Evolutionary conservation across 202 grass and related monocot species (phyloP).

Genomic region (Setaria viridis): DNA sequence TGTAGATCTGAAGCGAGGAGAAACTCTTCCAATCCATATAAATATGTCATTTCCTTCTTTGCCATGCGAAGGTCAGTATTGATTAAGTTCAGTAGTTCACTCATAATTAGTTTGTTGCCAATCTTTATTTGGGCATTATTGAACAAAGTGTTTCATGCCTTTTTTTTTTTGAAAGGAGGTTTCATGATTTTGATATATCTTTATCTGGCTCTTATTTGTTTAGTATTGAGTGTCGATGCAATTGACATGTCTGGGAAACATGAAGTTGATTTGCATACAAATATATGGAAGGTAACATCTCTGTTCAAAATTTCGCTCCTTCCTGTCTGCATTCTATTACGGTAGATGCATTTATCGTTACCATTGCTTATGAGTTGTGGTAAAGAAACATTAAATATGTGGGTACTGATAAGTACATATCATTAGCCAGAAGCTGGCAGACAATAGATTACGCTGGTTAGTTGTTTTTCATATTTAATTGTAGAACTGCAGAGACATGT

Average conservation of each 20-base stretch:
- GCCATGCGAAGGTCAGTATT: conserved; percentile 89
- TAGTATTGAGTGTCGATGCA: conserved; percentile 94
- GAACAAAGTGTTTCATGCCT: conserved; percentile 1
- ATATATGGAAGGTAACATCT: conserved; percentile 94
- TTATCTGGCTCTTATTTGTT: conserved; percentile 31
- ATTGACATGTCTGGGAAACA: conserved; percentile 99
- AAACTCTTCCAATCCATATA: conserved; percentile 48
- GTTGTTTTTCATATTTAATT: conserved; percentile 32
- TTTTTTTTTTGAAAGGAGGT: neutral
- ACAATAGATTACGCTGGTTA: neutral
- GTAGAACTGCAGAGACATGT: conserved; percentile 15
- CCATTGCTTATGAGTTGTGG: neutral
- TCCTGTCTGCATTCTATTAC: conserved; percentile 1
- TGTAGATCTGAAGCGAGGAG: conserved; percentile 93
- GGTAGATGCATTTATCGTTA: conserved; percentile 14
- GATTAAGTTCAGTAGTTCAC: conserved; percentile 18
- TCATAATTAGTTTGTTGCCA: conserved; percentile 19
- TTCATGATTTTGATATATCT: conserved; percentile 39
- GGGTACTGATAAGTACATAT: conserved; percentile 20
- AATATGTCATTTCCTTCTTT: conserved; percentile 98
- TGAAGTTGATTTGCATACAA: conserved; percentile 98
- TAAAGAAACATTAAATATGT: conserved; percentile 11
- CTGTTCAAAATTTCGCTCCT: conserved; percentile 27
- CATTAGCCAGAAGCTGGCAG: neutral
- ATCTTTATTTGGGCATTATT: neutral